phyloP scores from a whole-genome alignment of 345 rosid species.

The Corymbia maculata region DNA sequence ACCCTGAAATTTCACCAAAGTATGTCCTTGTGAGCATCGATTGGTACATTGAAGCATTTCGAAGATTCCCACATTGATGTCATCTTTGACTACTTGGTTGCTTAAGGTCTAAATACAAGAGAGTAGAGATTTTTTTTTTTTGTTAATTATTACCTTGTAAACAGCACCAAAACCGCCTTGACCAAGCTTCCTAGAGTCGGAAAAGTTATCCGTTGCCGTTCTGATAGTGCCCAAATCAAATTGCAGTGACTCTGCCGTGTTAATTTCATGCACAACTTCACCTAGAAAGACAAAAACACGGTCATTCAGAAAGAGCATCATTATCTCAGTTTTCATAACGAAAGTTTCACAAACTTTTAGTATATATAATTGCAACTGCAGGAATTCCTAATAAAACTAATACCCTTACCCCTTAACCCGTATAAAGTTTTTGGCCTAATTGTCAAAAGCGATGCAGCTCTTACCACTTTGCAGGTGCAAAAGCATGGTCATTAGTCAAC shows the following conservation, averaged over 20 bases:
- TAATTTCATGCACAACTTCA: background rate
- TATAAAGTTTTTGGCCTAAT: background rate
- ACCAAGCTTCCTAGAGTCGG: conserved; percentile 11
- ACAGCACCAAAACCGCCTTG: conserved; percentile 19
- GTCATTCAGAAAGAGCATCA: background rate
- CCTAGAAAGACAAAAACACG: background rate
- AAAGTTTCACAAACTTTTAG: background rate
- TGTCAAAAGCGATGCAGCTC: background rate
- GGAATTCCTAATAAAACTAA: background rate
- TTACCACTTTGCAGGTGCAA: background rate
- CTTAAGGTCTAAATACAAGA: background rate
- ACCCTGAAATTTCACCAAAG: conserved; percentile 5
- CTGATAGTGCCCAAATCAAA: conserved; percentile 3
- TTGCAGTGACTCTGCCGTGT: conserved; percentile 5
- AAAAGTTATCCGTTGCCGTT: conserved; percentile 8
- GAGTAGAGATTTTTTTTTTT: background rate
- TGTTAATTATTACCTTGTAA: conserved; percentile 8
- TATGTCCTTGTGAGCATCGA: background rate
- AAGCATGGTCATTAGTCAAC: background rate
- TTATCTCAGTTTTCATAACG: background rate
- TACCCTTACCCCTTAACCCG: background rate
- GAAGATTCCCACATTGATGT: background rate
- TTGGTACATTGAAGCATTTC: background rate
- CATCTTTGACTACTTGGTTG: background rate
- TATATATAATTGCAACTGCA: background rate